These are phyloP conservation scores for Talaromyces funiculosus DNA, from an alignment of 2,329 filamentous ascomycete genomes.

Conservation along the genomic window DNA sequence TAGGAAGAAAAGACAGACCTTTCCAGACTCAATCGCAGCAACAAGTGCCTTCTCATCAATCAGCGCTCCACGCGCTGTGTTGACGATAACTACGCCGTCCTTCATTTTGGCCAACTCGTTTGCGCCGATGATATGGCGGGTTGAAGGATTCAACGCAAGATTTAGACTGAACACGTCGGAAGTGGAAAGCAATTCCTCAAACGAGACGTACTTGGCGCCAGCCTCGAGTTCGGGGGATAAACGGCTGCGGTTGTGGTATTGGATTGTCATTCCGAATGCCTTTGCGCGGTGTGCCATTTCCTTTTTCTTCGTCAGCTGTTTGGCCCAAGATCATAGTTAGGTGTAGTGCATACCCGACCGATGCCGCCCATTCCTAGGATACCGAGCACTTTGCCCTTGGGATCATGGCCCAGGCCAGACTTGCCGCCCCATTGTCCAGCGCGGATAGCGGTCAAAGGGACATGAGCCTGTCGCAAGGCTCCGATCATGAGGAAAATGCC, in stretches of 20 bases:
- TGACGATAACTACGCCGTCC: slow-evolving; percentile 41
- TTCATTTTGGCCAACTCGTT: slow-evolving; percentile 44
- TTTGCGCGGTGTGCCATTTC: slow-evolving; percentile 42
- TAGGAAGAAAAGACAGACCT: slow-evolving; percentile 25
- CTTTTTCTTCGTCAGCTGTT: slow-evolving; percentile 21
- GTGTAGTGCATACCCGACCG: slow-evolving; percentile 31
- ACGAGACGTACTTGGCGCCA: slow-evolving; percentile 41
- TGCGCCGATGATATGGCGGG: slow-evolving; percentile 42
- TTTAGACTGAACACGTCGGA: slow-evolving; percentile 45
- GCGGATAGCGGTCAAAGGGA: slow-evolving; percentile 37
- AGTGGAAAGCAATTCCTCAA: slow-evolving; percentile 42
- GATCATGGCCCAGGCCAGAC: slow-evolving; percentile 40
- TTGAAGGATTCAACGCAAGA: slow-evolving; percentile 40
- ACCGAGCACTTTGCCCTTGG: slow-evolving; percentile 41
- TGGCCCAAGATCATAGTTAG: neutral
- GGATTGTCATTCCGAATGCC: slow-evolving; percentile 44
- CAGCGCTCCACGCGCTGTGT: slow-evolving; percentile 41
- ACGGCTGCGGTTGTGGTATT: slow-evolving; percentile 43
- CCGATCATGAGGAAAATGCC: slow-evolving; percentile 46
- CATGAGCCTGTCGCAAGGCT: slow-evolving; percentile 40
- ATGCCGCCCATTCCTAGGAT: slow-evolving; percentile 47
- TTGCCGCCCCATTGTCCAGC: slow-evolving; percentile 40
- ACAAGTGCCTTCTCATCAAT: slow-evolving; percentile 46
- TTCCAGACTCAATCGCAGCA: slow-evolving; percentile 39
- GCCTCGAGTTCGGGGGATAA: slow-evolving; percentile 37